A percentile compares a stretch with the other conserved stretches of the same genome.
Conservation (phyloP, 768 basidiomycete genomes). For the Tephrocybe sp. region DNA sequence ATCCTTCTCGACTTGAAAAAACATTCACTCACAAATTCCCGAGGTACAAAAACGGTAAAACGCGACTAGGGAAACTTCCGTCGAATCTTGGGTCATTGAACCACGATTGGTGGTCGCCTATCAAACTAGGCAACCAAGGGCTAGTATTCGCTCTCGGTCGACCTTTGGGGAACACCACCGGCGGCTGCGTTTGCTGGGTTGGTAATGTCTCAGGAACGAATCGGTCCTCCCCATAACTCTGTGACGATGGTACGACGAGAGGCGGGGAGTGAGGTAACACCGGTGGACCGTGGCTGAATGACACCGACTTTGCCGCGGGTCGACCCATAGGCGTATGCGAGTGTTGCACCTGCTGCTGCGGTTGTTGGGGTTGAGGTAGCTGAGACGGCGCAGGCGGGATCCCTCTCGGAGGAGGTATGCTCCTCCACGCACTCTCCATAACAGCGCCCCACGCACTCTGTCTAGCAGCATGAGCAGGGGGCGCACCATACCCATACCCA, state of each 20-base stretch:
- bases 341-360: background rate
- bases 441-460: conserved; percentile 8
- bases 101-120: conserved; percentile 85
- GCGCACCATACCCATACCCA: conserved; percentile 1
- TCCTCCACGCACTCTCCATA: conserved; percentile 8
- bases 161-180: conserved; percentile 24
- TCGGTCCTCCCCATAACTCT: background rate
- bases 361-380: background rate
- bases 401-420: background rate
- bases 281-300: conserved; percentile 33
- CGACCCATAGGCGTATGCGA: conserved; percentile 25
- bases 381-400: conserved; percentile 10
- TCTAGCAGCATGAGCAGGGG: background rate
- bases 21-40: conserved; percentile 77
- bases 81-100: conserved; percentile 93
- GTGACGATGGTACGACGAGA: conserved; percentile 26
- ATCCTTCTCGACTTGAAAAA: conserved; percentile 4
- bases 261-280: conserved; percentile 20
- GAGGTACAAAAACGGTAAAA: conserved; percentile 90
- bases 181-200: background rate
- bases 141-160: conserved; percentile 73
- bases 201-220: conserved; percentile 7
- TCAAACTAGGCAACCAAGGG: conserved; percentile 58
- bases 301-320: conserved; percentile 51
- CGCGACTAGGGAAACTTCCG: conserved; percentile 92